Base-by-base conservation (phyloP, 345 rosid species). In the Carallia brachiata region DNA sequence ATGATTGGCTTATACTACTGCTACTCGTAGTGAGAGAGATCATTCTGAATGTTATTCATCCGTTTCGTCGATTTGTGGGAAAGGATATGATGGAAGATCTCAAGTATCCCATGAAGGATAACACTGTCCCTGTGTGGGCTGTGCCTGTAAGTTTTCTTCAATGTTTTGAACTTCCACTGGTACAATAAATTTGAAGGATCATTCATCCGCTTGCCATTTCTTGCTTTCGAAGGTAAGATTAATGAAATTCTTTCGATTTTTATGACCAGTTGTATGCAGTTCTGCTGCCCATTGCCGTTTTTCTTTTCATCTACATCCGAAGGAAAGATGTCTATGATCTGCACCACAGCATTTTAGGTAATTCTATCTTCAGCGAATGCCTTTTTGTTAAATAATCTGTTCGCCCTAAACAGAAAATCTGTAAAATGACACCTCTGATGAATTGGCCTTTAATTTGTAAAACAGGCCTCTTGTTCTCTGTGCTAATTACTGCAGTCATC, bases 1-100 rank as follows among this genome's bases (percentile, higher is more conserved):
- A 86, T 59, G 98, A 93, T 69, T 93, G 98, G 98, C 63, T 93
- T 61, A 89, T 91, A 65, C 73, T 93, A 7, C 54, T 88, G 64
- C 80, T 91, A 37, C 88, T 91, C 59, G 73, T 59, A 1, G 79
- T 59, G 58, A 77, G 84, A 19, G 90, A 76, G 69, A 58, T 84
- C 37, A 71, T 66, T 31, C 64, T 93, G 36, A 67, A 57, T 31
- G 12, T 75, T 61, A 85, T 88, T 17, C 79, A 83, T 78, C 98
- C 98, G 36, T 93, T 91, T 81, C 69, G 83, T 58, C 87, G 96
- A 15, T 93, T 79, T 65, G 87, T 93, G 0, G 96, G 96, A n/a
- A 78, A 74, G 73, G 90, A 88, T 70, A 89, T 88, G 98, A 88
- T 93, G 90, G 69, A 75, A 0, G 93, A 89, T 61, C 86, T 93